Evolutionary conservation across 805 yeast genomes (phyloP).

Genomic region (Kodamaea neixiangensis): DNA sequence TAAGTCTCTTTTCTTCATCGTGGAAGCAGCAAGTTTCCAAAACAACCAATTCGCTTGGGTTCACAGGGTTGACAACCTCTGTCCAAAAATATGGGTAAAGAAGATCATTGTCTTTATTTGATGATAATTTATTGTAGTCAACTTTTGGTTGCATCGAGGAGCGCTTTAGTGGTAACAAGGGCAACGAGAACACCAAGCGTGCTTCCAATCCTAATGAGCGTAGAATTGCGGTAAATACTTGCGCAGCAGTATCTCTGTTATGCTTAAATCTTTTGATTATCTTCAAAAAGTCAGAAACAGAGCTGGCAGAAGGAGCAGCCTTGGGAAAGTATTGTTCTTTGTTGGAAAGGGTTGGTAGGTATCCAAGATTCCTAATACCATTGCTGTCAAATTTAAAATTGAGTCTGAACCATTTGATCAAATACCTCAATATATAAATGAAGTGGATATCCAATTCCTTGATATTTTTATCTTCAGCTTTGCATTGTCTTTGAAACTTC

Average conservation of each 20-base stretch:
- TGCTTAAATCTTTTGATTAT: conserved; percentile 25
- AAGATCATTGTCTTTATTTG: conserved; percentile 32
- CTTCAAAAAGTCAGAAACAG: conserved; percentile 12
- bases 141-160: conserved; percentile 24
- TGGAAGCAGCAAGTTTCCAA: conserved; percentile 33
- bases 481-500: conserved; percentile 16
- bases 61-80: conserved; percentile 33
- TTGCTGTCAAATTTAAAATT: conserved; percentile 31
- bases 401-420: conserved; percentile 35
- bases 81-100: conserved; percentile 41
- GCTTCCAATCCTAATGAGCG: conserved; percentile 31
- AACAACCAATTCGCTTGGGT: conserved; percentile 24
- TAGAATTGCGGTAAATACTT: conserved; percentile 30
- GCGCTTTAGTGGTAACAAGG: conserved; percentile 21
- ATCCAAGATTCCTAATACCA: conserved; percentile 33
- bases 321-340: conserved; percentile 23
- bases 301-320: conserved; percentile 16
- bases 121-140: conserved; percentile 18
- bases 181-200: conserved; percentile 34
- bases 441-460: conserved; percentile 19
- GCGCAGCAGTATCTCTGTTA: conserved; percentile 37
- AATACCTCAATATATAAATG: conserved; percentile 31
- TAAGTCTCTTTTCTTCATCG: conserved; percentile 27
- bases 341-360: conserved; percentile 18
- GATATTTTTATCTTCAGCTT: not conserved